Evolutionary conservation across 1,284 basidiomycete species (phyloP), one percentile per base, ranked within the genome.

Genomic region (Sporisorium graminicola): DNA sequence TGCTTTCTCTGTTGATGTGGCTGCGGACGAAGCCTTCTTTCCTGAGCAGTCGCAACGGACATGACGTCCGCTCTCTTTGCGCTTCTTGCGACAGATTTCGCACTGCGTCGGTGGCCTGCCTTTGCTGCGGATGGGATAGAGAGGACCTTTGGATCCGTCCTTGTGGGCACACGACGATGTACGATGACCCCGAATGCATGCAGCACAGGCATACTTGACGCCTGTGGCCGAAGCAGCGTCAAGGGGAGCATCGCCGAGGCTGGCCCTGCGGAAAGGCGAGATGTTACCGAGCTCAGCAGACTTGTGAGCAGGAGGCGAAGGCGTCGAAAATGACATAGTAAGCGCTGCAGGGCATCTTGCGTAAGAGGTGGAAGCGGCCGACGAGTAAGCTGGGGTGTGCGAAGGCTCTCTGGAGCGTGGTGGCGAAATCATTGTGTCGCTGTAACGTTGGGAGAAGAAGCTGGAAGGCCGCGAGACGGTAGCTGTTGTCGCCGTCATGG

Each of bases 111-210:
- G 69, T 16, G 82, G 82, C 20, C 82, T 67, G 16, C 82, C 82
- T 33, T 80, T 77, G 56, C 65, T 67, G 51, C 80, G 76, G 27
- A 83, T 76, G 5, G 77, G 74, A 27, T 78, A 64, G 46, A 83
- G 64, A 0, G 77, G 77, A 2, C 81, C 75, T 29, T 81, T 79
- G 33, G 79, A 80, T 24, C 81, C 81, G 56, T 82, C 81, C 60
- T 77, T 78, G 69, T 83, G 82, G 1, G 75, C 78, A 54, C 82
- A 83, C 1, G 69, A 70, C 0, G 80, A 81, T 2, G 82, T 78
- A 18, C 82, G 73, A 55, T 83, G 82, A 12, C 82, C 82, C 12
- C 78, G 74, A 44, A 83, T 83, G 65, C 82, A 83, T 14, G 78
- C 68, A 12, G 74, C 78, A 44, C 82, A 83, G 1, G 82, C 82